Evolutionary conservation across 2,329 filamentous ascomycete species (phyloP), one percentile per base, ranked within the genome.

Genomic region (Verticillium klebahnii): DNA sequence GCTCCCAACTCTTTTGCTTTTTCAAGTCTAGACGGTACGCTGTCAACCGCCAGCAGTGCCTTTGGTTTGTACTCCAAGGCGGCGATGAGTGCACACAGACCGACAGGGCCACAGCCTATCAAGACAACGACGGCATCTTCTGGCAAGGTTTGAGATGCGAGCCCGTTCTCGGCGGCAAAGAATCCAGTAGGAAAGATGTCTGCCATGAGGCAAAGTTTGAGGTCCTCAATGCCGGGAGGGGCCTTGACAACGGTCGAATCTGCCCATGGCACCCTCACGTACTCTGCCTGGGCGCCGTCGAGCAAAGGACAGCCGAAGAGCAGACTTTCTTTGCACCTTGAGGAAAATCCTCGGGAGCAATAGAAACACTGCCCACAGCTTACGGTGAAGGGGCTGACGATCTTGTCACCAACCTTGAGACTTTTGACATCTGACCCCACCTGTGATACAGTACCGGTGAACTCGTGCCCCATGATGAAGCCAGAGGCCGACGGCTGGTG

Each of bases 111-210:
- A 70, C 93, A 96, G 5, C 93, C 93, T 63, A 97, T 85, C 23
- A 96, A 78, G 1, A 96, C 90, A 0, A 92, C 87, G 0, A 89
- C 91, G 63, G 85, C 19, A 80, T 75, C 59, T 89, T 84, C 61
- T 87, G 81, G 64, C 86, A 81, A 17, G 78, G 68, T n/a, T 73
- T 70, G 50, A 89, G 80, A 88, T 77, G 62, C 85, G 73, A 96
- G 89, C 7, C 88, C 93, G 70, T 92, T 95, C 61, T 84, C 82
- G 5, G 91, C 91, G 7, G 91, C 93, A 69, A 93, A 96, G 76
- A 87, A 96, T 7, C 93, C 91, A 0, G 89, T 92, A 1, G 93
- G 93, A 74, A 95, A 96, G 69, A 97, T 96, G 71, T 97, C 93
- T 15, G 91, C 92, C 93, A 97, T 96, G 32, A 97, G 82, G 8